Conservation (phyloP, 2,329 filamentous ascomycete species). For the Chrysosporium queenslandicum region DNA sequence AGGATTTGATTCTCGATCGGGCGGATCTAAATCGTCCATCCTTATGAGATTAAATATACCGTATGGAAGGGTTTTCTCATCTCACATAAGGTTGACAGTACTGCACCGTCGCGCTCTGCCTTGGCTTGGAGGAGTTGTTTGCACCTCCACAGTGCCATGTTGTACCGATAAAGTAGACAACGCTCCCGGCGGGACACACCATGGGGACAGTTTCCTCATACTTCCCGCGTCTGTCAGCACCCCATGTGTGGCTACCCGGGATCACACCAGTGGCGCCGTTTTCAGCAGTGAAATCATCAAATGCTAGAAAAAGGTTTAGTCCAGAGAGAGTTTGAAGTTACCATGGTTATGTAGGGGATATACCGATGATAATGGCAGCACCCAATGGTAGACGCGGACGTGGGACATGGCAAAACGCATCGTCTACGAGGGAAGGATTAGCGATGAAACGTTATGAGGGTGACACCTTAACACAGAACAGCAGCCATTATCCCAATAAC, state of each 20-base stretch:
- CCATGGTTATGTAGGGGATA: neutral
- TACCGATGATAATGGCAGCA: constrained; percentile 27
- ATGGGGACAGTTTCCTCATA: constrained; percentile 27
- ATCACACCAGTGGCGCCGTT: constrained; percentile 33
- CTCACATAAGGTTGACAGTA: constrained; percentile 34
- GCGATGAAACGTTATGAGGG: neutral
- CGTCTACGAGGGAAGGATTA: constrained; percentile 15
- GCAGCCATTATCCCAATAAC: too few relatives aligned
- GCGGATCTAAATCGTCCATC: constrained; percentile 20
- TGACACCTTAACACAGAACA: too few relatives aligned
- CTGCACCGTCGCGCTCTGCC: constrained; percentile 33
- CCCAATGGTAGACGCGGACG: constrained; percentile 30
- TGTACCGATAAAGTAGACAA: constrained; percentile 30
- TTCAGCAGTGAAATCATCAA: constrained; percentile 26
- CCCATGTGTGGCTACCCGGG: constrained; percentile 31
- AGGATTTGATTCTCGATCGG: constrained; percentile 28
- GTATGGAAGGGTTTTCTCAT: too few relatives aligned
- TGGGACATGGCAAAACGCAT: constrained; percentile 26
- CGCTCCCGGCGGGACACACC: constrained; percentile 31
- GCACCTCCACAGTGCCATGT: constrained; percentile 34
- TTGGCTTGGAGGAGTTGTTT: constrained; percentile 24
- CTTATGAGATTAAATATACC: neutral
- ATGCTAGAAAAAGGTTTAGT: constrained; percentile 19
- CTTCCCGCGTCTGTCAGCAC: constrained; percentile 18
- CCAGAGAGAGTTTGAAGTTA: neutral